Evolutionary conservation across 768 basidiomycete species (phyloP), one percentile per base, ranked within the genome.

Genomic region (Lactifluus pinguis): DNA sequence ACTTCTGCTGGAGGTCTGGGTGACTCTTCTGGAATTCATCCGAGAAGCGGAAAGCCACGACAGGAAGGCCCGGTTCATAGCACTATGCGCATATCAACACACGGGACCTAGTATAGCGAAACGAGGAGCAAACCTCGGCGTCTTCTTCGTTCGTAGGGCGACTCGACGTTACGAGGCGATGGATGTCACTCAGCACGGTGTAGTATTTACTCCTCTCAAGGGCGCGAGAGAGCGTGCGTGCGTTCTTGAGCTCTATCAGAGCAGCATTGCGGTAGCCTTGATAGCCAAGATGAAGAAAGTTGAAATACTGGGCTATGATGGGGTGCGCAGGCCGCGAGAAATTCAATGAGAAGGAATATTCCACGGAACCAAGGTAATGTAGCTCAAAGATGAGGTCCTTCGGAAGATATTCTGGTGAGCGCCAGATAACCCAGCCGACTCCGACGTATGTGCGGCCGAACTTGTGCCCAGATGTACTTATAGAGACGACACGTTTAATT

Each of bases 281-380:
- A 64, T 79, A 83, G 29, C 83, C 83, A 34, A 85, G 78, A 66
- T 83, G 82, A 42, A 85, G 63, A 70, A 84, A 79, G 70, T 80
- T 84, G 74, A 82, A 85, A 73, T 78, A 86, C 68, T 83, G 83
- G 21, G 76, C 80, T 55, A 84, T 77, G 65, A 83, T 80, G 4
- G 83, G 83, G 52, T 81, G 80, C 41, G 82, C 81, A 14, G 83
- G 79, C 15, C 82, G 80, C 51, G 81, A 83, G 70, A 82, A 83
- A 72, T 83, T 82, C 59, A 82, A 73, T 19, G 82, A 83, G 72
- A 84, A 86, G 0, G 87, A 87, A 71, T 93, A 94, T 71, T 95
- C 90, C 59, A 80, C 76, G 41, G 70, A 77, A 48, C 77, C 77
- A 34, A 76, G 73, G 71, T 78, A 81, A 69, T 82, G 76, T 25